Evolutionary conservation across 805 yeast genomes (phyloP), one percentile per base, ranked within the genome.

Genomic region (Torulaspora quercuum): DNA sequence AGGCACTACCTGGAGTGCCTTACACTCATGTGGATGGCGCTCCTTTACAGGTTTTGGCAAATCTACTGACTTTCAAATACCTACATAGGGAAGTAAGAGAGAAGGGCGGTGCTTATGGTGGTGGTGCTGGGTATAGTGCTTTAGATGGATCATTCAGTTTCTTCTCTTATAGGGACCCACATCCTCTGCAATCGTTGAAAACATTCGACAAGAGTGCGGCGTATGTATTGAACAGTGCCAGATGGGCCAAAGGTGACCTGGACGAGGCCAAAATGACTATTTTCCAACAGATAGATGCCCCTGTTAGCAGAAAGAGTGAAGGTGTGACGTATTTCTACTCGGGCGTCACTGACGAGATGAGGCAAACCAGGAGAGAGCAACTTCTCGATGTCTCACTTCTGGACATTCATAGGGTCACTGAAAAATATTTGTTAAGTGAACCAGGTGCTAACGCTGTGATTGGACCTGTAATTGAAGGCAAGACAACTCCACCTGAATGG

Each of bases 61-160:
- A 82, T 49, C 59, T 92, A 40, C 60, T 88, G 48, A 81, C 95
- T 0, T 89, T 82, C 63, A 85, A 83, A 53, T 76, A 84, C 48
- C 66, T 92, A 32, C 98, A 92, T 60, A 75, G 86, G 8, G 95
- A 88, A 46, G 78, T 92, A 24, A 75, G 98, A 48, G 98, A 92
- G 56, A 78, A 90, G 53, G 95, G 95, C 39, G 98, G 98, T 41
- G 98, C 98, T 0, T 92, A 92, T 56, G 98, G 98, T 6, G 97
- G 95, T 5, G 98, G 98, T 3, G 83, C 95, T 4, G 65, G 75
- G 6, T 92, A 80, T 58, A 84, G 81, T 56, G 87, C 90, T 0
- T 57, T 85, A 14, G 86, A 83, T 33, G 97, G 97, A 0, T 51
- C 80, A 2, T 76, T 90, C 52, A 74, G 83, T 21, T 87, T 72